Evolutionary conservation across 768 basidiomycete genomes (phyloP).

Genomic region (Auricularia sp.): DNA sequence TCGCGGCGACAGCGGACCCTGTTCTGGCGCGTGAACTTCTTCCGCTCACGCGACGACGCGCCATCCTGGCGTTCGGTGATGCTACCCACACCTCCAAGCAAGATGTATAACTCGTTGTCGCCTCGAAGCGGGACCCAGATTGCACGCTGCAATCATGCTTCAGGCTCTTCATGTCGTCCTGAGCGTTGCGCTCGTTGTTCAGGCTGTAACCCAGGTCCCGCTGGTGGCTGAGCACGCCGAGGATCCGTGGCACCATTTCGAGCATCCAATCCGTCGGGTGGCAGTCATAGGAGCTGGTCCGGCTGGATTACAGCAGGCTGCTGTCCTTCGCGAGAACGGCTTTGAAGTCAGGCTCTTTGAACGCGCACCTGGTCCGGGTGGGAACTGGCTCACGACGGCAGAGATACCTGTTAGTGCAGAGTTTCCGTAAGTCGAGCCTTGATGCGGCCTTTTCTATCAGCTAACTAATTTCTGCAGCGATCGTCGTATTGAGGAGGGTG

Average conservation of each 20-base stretch:
- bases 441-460: neutral
- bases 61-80: neutral
- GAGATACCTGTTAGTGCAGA: conserved; percentile 26
- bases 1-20: too few relatives aligned
- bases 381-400: conserved; percentile 35
- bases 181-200: neutral
- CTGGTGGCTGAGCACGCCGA: neutral
- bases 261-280: conserved; percentile 28
- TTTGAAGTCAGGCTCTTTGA: conserved; percentile 29
- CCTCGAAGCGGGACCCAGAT: neutral
- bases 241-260: conserved; percentile 17
- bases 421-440: conserved; percentile 20
- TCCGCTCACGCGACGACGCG: neutral
- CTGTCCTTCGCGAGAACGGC: conserved; percentile 10
- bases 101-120: neutral
- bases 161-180: neutral
- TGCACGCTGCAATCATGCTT: neutral
- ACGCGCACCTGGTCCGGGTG: conserved; percentile 29
- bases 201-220: neutral
- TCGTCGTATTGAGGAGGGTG: neutral
- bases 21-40: neutral
- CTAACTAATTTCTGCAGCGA: neutral
- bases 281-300: conserved; percentile 33
- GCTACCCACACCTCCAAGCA: neutral
- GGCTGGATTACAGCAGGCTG: neutral